phyloP scores from a whole-genome alignment of 2,329 filamentous ascomycete species.

The Parascedosporium putredinis region DNA sequence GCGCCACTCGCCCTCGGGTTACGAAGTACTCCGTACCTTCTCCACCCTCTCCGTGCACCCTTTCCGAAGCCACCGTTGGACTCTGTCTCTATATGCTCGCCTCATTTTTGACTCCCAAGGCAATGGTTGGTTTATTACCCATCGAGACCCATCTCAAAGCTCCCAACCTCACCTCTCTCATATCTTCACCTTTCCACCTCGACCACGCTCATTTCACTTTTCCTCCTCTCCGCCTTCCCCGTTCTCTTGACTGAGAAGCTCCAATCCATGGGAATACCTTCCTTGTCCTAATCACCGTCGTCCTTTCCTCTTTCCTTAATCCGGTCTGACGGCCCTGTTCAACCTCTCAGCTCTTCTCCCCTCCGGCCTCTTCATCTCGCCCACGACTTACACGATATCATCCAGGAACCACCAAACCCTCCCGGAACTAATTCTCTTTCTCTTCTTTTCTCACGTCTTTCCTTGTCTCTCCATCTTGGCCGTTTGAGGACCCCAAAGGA shows the following conservation, averaged over 20 bases:
- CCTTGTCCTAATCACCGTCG: background rate
- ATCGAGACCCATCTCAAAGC: constrained; percentile 6
- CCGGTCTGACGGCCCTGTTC: background rate
- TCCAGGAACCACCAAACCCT: background rate
- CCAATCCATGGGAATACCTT: constrained; percentile 1
- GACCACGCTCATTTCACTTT: constrained; percentile 7
- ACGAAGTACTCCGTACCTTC: background rate
- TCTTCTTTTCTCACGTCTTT: constrained; percentile 2
- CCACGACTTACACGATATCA: constrained; percentile 4
- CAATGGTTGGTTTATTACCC: constrained; percentile 6
- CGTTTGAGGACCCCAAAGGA: background rate
- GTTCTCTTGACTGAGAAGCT: constrained; percentile 2
- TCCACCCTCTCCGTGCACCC: background rate
- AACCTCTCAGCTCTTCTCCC: too few relatives aligned
- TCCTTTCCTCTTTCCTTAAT: constrained; percentile 3
- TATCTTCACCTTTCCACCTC: constrained; percentile 3
- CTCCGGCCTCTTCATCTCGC: background rate
- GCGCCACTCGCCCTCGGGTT: background rate
- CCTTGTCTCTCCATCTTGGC: background rate
- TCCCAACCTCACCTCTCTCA: constrained; percentile 5
- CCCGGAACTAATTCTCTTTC: background rate
- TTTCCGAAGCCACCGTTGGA: background rate
- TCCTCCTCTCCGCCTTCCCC: background rate
- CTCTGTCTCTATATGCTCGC: constrained; percentile 6
- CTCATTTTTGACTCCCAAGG: constrained; percentile 2